phyloP scores from a whole-genome alignment of 1,139 yeast genomes.

The Geotrichum klebahnii region DNA sequence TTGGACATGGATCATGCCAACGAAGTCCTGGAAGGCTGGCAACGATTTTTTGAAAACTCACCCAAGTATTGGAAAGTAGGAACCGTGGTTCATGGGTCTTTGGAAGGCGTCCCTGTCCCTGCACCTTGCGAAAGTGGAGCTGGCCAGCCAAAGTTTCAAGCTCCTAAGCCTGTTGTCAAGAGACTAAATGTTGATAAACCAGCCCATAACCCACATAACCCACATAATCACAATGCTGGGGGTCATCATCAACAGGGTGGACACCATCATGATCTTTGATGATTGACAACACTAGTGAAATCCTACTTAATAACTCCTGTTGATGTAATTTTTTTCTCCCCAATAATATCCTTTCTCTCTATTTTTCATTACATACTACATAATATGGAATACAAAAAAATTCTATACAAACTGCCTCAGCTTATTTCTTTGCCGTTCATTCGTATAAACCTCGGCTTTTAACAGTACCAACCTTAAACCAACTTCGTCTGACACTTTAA shows the following conservation, averaged over 20 bases:
- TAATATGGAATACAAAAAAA: no score
- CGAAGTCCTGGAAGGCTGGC: constrained; percentile 48
- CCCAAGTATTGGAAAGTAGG: constrained; percentile 65
- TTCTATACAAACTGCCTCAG: constrained; percentile 15
- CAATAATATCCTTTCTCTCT: no score
- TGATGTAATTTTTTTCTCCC: no score
- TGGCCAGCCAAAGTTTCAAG: constrained; percentile 11
- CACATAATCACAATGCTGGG: no score
- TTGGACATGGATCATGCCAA: constrained; percentile 39
- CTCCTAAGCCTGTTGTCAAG: no score
- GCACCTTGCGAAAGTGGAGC: constrained; percentile 16
- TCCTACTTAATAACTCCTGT: no score
- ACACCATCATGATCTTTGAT: no score
- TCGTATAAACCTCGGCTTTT: constrained; percentile 15
- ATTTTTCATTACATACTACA: no score
- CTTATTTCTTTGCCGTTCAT: constrained; percentile 16
- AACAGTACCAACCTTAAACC: constrained; percentile 17
- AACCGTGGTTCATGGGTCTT: constrained; percentile 42
- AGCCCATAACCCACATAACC: no score
- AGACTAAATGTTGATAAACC: no score
- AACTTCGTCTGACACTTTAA: background rate
- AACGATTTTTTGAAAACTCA: constrained; percentile 47
- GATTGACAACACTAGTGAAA: no score
- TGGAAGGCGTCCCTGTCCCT: constrained; percentile 18
- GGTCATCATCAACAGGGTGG: no score